Evolutionary conservation across 352 stramenopile species (phyloP), one percentile per base, ranked within the genome.

Genomic region (Pythium phragmitis): DNA sequence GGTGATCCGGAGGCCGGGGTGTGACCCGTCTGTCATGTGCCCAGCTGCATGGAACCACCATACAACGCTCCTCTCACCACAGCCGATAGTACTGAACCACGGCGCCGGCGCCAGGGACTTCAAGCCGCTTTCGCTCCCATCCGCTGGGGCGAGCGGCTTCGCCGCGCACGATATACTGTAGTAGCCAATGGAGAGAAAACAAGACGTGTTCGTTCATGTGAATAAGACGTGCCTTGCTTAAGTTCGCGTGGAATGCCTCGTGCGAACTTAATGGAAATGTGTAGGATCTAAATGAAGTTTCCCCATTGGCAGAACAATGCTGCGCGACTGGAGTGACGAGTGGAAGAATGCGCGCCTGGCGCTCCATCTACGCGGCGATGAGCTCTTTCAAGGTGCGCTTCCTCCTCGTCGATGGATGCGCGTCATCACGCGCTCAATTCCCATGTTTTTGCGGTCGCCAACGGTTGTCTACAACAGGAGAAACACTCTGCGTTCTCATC

Each of bases 301-400:
- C 26, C 14, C 12, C 6, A 0, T 19, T 14, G 13, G 1, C 9
- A 33, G 11, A 11, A 66, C 30, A 13, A 66, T 64, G 55, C 86
- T 89, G 76, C 77, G 67, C 45, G 69, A 79, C 45, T 89, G 79
- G 80, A 76, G 69, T 42, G 79, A 92, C 71, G 83, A 90, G 45
- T 92, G 83, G 83, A 76, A 73, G 51, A 74, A 69, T 56, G 79
- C 80, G 60, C 74, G 60, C 30, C 65, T 90, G 17, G 62, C 70
- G 65, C 74, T 92, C 36, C 65, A 73, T 36, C 70, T 92, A 52
- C 83, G 80, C 53, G 51, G 70, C 39, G 50, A 80, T 5, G 63
- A 85, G 61, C 76, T 92, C 39, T 90, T 90, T 59, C 83, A 90
- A 49, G 80, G 83, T 88, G 57, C 53, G 56, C 37, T 43, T 33